Conservation (phyloP, 2,329 filamentous ascomycete species). For the Aspergillus nomiae region DNA sequence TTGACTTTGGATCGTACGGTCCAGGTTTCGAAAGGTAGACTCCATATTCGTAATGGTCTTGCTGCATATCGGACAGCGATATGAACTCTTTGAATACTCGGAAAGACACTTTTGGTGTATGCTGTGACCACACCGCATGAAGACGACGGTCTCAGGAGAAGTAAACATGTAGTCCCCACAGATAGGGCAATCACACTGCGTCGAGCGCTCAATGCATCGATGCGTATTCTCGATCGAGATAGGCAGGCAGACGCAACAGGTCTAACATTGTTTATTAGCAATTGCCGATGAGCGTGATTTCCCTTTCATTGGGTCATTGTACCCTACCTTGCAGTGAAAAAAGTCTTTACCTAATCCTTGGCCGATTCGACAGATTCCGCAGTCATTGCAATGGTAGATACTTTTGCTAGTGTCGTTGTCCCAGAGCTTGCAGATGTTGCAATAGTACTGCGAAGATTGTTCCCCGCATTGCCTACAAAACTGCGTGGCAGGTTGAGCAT, state of each 20-base stretch:
- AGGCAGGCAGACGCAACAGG: conserved; percentile 90
- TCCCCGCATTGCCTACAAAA: conserved; percentile 75
- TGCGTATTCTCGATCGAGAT: conserved; percentile 83
- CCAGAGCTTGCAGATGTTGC: conserved; percentile 93
- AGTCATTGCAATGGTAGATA: conserved; percentile 96
- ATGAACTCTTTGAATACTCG: conserved; percentile 83
- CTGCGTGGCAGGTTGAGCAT: conserved; percentile 79
- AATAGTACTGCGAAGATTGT: conserved; percentile 86
- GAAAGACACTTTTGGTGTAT: conserved; percentile 90
- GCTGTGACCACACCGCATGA: conserved; percentile 94
- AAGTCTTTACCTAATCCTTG: conserved; percentile 94
- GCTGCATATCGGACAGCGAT: conserved; percentile 95
- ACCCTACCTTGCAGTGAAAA: conserved; percentile 88
- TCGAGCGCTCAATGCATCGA: conserved; percentile 91
- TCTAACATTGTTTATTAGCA: conserved; percentile 52
- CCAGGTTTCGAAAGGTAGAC: conserved; percentile 85
- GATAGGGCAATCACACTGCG: conserved; percentile 94
- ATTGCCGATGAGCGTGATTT: not conserved
- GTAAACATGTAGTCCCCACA: conserved; percentile 97
- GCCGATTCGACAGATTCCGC: conserved; percentile 90
- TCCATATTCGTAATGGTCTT: conserved; percentile 99
- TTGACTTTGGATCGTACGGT: conserved; percentile 81
- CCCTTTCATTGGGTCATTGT: not conserved
- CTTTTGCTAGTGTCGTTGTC: conserved; percentile 87
- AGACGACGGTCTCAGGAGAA: conserved; percentile 82